Base-by-base conservation (phyloP, 2,329 filamentous ascomycete genomes). In the Aspergillus pseudoviridinutans region DNA sequence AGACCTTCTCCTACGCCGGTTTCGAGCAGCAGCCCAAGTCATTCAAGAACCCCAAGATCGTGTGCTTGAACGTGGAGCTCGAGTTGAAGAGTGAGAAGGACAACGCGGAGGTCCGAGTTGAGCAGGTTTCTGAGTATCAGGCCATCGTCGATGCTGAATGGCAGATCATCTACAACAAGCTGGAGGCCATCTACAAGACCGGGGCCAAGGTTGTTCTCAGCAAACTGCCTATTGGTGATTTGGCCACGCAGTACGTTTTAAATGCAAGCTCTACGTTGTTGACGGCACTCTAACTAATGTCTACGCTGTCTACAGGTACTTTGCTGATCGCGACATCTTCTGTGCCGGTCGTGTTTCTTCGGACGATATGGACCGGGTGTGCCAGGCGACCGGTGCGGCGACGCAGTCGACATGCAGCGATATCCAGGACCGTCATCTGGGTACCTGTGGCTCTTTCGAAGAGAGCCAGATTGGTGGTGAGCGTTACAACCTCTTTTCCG, bases 151-250 rank as follows among this genome's bases (percentile, higher is more conserved):
- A 99, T 72, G 94, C 94, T 29, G 94, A 99, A 78, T 99, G 94
- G 94, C 92, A 97, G 78, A 99, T 99, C 73, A 99, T 99, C 76
- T 97, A 89, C 86, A 93, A 97, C 82, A 99, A 99, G 84, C 90
- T 99, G 74, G 94, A 99, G 80, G 91, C 93, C 51, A 80, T 96
- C 54, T 85, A 93, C 83, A 87, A 93, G 78, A 97, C 93, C 5
- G 94, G 94, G 55, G 94, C 94, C 64, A 96, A 97, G 84, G 92
- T 99, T 53, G 92, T 99, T 46, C 87, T 99, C 57, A 96, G 91
- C 79, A 97, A 97, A 80, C 83, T 97, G 61, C 94, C 94, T 44
- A 97, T 99, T 71, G 94, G 94, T 71, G 94, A 99, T 80, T 80
- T 99, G 71, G 94, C 94, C 59, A 99, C 94, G 56, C 94, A 99